Evolutionary conservation across 805 yeast genomes (phyloP).

Genomic region (Kodamaea laetipori): DNA sequence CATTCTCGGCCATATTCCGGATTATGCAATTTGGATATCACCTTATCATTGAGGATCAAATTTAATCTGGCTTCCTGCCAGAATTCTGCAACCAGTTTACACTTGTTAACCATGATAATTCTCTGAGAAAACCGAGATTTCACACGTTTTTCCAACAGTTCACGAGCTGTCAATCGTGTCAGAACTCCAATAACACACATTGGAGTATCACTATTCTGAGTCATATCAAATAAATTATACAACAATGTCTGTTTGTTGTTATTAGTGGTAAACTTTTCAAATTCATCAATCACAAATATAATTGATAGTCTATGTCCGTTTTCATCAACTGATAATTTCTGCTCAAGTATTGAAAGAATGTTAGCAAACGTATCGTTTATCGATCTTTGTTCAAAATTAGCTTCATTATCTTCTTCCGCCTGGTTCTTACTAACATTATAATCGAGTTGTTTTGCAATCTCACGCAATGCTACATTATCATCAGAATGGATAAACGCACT

Average conservation of each 20-base stretch:
- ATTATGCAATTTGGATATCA: conserved; percentile 20
- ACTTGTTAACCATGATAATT: conserved; percentile 58
- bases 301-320: conserved; percentile 51
- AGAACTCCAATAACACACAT: conserved; percentile 82
- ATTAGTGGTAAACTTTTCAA: conserved; percentile 68
- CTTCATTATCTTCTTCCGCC: conserved; percentile 15
- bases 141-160: conserved; percentile 86
- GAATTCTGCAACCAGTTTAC: conserved; percentile 51
- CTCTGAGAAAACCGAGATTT: conserved; percentile 87
- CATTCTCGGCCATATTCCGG: conserved; percentile 36
- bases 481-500: conserved; percentile 74
- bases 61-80: conserved; percentile 47
- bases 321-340: conserved; percentile 20
- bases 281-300: conserved; percentile 79
- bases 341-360: conserved; percentile 55
- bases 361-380: conserved; percentile 63
- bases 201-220: conserved; percentile 70
- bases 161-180: conserved; percentile 72
- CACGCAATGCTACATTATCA: conserved; percentile 78
- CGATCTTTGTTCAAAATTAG: conserved; percentile 50
- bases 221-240: conserved; percentile 84
- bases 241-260: conserved; percentile 78
- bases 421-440: conserved; percentile 18
- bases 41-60: conserved; percentile 28
- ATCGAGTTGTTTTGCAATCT: conserved; percentile 84